phyloP scores from a whole-genome alignment of 148 eudicot species.

The Cornus florida region DNA sequence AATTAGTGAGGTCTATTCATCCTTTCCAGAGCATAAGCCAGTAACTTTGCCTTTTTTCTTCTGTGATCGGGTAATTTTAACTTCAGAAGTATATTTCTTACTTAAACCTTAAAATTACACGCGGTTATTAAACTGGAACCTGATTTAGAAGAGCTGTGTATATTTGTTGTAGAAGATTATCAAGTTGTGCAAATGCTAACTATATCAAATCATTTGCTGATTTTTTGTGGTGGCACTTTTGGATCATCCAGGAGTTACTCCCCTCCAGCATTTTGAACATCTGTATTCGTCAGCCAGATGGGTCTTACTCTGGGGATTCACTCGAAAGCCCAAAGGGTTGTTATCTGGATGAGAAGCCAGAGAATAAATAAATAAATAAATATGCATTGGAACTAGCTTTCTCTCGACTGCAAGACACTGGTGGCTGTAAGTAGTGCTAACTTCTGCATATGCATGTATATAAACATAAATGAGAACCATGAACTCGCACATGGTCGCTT shows the following conservation, averaged over 20 bases:
- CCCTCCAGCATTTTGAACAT: too few relatives aligned
- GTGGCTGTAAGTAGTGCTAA: slow-evolving; percentile 18
- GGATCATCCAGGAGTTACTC: slow-evolving; percentile 3
- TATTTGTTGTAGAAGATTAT: neutral
- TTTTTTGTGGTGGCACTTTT: neutral
- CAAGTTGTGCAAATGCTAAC: neutral
- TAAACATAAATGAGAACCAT: too few relatives aligned
- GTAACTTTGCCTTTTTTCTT: neutral
- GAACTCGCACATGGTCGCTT: neutral
- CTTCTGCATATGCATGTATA: neutral
- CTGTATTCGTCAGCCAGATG: too few relatives aligned
- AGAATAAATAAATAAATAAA: neutral
- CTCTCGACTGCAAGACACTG: neutral
- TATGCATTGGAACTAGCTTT: neutral
- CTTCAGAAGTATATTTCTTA: neutral
- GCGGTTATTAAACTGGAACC: too few relatives aligned
- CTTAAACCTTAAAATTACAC: too few relatives aligned
- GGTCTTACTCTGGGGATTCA: too few relatives aligned
- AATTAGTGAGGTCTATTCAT: neutral
- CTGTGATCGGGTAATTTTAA: neutral
- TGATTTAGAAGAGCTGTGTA: neutral
- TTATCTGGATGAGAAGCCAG: neutral
- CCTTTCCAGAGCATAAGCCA: neutral
- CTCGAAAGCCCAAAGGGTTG: too few relatives aligned
- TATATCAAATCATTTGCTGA: slow-evolving; percentile 8